These are phyloP conservation scores for Pogostemon cablin DNA, from an alignment of 257 asterid species.

Conservation along the genomic window DNA sequence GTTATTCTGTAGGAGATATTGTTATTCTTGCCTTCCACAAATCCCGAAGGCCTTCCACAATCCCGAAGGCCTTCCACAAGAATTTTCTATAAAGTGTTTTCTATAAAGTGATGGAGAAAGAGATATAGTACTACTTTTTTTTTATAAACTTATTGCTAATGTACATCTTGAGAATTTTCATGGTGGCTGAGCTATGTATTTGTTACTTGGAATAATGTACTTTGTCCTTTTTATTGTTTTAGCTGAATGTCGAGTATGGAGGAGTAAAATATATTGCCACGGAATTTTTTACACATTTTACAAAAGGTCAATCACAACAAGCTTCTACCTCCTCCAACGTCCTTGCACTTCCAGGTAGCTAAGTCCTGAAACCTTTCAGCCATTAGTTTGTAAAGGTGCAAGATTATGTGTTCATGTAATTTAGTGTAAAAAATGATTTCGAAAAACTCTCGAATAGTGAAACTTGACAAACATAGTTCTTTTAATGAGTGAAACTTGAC, in stretches of 20 bases:
- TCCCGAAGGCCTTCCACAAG: neutral
- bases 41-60: neutral
- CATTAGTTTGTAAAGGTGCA: neutral
- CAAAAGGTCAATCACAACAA: conserved; percentile 52
- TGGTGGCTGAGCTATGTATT: neutral
- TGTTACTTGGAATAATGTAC: neutral
- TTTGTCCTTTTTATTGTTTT: conserved; percentile 22
- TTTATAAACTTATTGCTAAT: neutral
- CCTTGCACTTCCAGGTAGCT: conserved; percentile 87
- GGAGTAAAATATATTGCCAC: conserved; percentile 42
- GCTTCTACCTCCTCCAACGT: conserved; percentile 55
- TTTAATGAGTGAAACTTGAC: no score
- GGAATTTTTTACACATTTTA: conserved; percentile 42
- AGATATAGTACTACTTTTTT: neutral
- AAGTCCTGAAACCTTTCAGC: neutral
- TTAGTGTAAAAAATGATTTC: neutral
- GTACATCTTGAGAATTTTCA: neutral
- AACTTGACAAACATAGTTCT: neutral
- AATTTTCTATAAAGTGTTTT: neutral
- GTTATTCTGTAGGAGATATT: neutral
- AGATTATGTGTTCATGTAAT: neutral
- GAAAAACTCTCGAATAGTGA: conserved; percentile 1
- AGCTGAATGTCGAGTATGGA: conserved; percentile 75
- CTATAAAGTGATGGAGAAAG: neutral
- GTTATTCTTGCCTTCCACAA: neutral